A percentile compares a stretch with the other conserved stretches of the same genome.
These are phyloP conservation scores for Trichoderma asperellum DNA, from an alignment of 2,329 filamentous ascomycete genomes.

Conservation along the genomic window DNA sequence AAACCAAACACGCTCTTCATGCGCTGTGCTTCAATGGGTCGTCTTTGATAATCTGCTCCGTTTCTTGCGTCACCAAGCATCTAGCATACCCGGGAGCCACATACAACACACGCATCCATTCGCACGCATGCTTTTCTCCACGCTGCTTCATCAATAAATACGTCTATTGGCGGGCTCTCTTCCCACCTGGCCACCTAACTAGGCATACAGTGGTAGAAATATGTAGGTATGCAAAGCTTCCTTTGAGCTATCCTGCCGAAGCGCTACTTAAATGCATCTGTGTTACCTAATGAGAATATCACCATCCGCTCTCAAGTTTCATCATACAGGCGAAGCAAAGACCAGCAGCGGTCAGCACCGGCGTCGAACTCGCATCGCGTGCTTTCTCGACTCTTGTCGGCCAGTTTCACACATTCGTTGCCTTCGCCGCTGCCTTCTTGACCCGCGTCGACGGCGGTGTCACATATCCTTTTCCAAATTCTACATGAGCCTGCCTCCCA, in stretches of 20 bases:
- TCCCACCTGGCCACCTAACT: neutral
- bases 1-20: neutral
- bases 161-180: slow-evolving; percentile 9
- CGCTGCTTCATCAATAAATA: slow-evolving; percentile 16
- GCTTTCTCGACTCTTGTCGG: neutral
- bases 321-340: slow-evolving; percentile 5
- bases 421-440: neutral
- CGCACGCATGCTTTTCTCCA: slow-evolving; percentile 6
- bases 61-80: neutral
- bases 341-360: slow-evolving; percentile 3
- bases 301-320: slow-evolving; percentile 6
- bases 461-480: neutral
- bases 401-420: neutral
- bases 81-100: neutral
- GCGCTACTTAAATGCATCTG: slow-evolving; percentile 13
- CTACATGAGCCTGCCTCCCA: neutral
- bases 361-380: neutral
- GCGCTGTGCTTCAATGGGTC: neutral
- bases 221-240: slow-evolving; percentile 10
- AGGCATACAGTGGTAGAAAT: neutral
- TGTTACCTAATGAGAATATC: slow-evolving; percentile 28
- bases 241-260: slow-evolving; percentile 24
- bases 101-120: slow-evolving; percentile 7
- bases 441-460: neutral
- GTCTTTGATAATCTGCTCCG: neutral